Conservation (phyloP, 1,139 yeast species). For the Yamadazyma epiphylla region DNA sequence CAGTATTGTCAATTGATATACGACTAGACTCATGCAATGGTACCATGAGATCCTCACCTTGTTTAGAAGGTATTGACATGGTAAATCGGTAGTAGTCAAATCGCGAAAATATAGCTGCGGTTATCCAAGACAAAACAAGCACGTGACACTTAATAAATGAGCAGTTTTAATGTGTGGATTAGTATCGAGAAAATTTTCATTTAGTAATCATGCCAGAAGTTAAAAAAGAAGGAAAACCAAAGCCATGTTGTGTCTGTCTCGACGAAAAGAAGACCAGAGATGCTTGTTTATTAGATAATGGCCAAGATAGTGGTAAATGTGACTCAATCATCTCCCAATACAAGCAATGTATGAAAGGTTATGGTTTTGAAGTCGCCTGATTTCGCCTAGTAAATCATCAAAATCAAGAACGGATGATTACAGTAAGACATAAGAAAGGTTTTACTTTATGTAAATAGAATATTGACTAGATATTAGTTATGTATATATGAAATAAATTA, state of each 20-base stretch:
- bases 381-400: too few species aligned
- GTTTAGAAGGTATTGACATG: neutral
- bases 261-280: conserved; percentile 83
- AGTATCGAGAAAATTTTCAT: neutral
- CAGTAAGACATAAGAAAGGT: too few species aligned
- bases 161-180: neutral
- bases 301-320: conserved; percentile 84
- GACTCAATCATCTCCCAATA: conserved; percentile 64
- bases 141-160: neutral
- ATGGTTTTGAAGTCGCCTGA: conserved; percentile 56
- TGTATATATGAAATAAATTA: too few species aligned
- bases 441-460: too few species aligned
- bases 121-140: too few species aligned
- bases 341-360: conserved; percentile 88
- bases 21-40: conserved; percentile 12
- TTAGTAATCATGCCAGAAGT: conserved; percentile 7
- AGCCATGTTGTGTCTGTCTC: conserved; percentile 95
- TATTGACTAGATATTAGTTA: too few species aligned
- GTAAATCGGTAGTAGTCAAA: neutral
- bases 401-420: too few species aligned
- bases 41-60: neutral
- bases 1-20: conserved; percentile 27
- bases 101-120: too few species aligned
- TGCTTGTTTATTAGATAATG: conserved; percentile 78
- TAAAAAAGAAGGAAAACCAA: conserved; percentile 50